These are phyloP conservation scores for Melanomma pulvis-pyrius DNA, from an alignment of 495 filamentous ascomycete species.

Conservation along the genomic window DNA sequence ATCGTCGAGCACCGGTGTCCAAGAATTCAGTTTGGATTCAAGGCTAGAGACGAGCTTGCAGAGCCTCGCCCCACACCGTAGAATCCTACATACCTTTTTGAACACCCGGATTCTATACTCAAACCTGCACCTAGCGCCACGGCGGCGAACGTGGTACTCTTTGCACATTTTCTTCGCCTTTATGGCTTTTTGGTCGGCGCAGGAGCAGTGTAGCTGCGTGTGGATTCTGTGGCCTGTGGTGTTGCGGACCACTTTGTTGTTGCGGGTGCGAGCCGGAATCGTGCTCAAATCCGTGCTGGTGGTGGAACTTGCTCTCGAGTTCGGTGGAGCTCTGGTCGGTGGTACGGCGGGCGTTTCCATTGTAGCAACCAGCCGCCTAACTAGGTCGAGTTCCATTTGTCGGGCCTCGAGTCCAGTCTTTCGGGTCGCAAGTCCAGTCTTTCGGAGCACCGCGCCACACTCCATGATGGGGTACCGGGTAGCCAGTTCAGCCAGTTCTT, in stretches of 20 bases:
- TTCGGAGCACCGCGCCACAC: not conserved
- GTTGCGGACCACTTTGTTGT: not conserved
- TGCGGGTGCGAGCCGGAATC: not conserved
- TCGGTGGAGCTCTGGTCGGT: not conserved
- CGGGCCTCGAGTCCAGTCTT: not conserved
- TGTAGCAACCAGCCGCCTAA: not conserved
- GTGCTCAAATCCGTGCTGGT: not conserved
- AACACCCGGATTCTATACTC: not conserved
- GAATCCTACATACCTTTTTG: not conserved
- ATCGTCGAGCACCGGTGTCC: conserved; percentile 1
- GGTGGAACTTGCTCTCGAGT: not conserved
- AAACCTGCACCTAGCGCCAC: not conserved
- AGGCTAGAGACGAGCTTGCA: not conserved
- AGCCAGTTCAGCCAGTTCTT: conserved; percentile 1
- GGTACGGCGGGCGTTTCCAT: not conserved
- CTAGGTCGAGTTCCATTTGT: not conserved
- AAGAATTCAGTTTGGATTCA: conserved; percentile 3
- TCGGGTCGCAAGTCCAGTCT: not conserved
- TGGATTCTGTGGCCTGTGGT: conserved; percentile 9
- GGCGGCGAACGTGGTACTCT: conserved; percentile 4
- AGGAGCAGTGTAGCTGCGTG: not conserved
- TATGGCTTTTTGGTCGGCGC: not conserved
- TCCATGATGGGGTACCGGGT: not conserved
- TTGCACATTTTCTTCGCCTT: conserved; percentile 9
- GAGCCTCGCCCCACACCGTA: conserved; percentile 3